These are phyloP conservation scores for Volvariella surrecta DNA, from an alignment of 1,284 basidiomycete genomes.

Conservation along the genomic window DNA sequence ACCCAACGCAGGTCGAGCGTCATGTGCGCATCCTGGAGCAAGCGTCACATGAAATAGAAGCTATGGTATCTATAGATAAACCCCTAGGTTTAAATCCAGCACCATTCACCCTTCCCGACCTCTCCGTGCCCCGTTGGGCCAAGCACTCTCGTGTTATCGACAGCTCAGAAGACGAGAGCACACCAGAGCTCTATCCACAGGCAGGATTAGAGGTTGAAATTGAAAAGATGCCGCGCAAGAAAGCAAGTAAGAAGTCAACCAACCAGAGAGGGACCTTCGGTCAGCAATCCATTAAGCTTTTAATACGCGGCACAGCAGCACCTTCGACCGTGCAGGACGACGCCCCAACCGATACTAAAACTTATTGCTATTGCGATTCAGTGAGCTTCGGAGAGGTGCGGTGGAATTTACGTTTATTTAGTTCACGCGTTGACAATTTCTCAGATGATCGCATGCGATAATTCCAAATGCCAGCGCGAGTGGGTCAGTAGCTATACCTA, in stretches of 20 bases:
- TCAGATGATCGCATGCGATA: conserved; percentile 84
- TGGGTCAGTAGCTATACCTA: conserved; percentile 47
- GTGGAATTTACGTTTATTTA: conserved; percentile 11
- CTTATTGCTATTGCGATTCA: conserved; percentile 73
- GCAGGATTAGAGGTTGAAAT: not conserved
- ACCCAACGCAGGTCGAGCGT: conserved; percentile 43
- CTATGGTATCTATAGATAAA: conserved; percentile 43
- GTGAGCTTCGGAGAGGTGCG: conserved; percentile 70
- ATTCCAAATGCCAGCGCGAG: conserved; percentile 56
- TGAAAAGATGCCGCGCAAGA: conserved; percentile 9
- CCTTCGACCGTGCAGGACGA: conserved; percentile 11
- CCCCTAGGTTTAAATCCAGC: conserved; percentile 45
- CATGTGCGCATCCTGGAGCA: conserved; percentile 68
- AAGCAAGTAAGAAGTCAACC: not conserved
- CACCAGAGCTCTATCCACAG: not conserved
- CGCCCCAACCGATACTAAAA: conserved; percentile 35
- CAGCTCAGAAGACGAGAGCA: conserved; percentile 27
- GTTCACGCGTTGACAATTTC: conserved; percentile 6
- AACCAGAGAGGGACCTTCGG: not conserved
- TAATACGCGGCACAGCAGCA: conserved; percentile 25
- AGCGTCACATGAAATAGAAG: conserved; percentile 66
- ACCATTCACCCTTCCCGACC: conserved; percentile 49
- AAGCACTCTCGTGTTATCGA: conserved; percentile 32
- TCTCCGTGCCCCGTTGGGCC: conserved; percentile 43
- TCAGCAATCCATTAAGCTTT: conserved; percentile 28